phyloP scores from a whole-genome alignment of 2,329 filamentous ascomycete species.

The Lachnellula suecica region DNA sequence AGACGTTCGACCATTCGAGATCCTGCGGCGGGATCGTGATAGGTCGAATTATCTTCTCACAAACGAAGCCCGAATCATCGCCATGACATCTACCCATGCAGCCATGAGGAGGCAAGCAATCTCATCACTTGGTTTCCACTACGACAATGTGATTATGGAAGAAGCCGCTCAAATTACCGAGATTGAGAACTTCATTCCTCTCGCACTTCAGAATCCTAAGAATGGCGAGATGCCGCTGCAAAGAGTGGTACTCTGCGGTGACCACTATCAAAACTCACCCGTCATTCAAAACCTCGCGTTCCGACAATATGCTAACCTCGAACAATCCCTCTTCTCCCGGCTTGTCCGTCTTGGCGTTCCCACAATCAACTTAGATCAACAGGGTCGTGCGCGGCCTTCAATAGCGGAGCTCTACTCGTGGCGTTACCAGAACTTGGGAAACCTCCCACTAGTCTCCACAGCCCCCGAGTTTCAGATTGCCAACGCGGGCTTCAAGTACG shows the following conservation, averaged over 20 bases:
- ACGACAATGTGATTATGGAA: constrained; percentile 98
- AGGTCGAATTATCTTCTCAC: constrained; percentile 95
- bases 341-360: constrained; percentile 92
- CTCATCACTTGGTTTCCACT: constrained; percentile 87
- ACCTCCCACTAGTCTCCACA: constrained; percentile 72
- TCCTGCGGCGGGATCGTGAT: constrained; percentile 82
- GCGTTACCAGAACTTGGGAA: constrained; percentile 81
- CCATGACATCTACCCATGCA: constrained; percentile 98
- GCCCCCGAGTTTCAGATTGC: constrained; percentile 72
- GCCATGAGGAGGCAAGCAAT: constrained; percentile 93
- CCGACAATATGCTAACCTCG: constrained; percentile 90
- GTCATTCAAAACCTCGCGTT: constrained; percentile 94
- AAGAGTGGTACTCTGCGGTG: constrained; percentile 87
- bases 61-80: constrained; percentile 94
- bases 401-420: constrained; percentile 91
- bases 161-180: constrained; percentile 98
- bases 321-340: constrained; percentile 91
- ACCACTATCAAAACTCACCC: constrained; percentile 95
- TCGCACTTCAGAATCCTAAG: constrained; percentile 83
- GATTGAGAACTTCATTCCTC: constrained; percentile 92
- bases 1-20: constrained; percentile 93
- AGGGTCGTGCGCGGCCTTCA: constrained; percentile 84
- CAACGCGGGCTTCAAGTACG: constrained; percentile 89
- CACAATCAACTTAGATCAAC: constrained; percentile 83
- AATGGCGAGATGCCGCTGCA: constrained; percentile 75